Evolutionary conservation across 2,329 filamentous ascomycete species (phyloP), one percentile per base, ranked within the genome.

Genomic region (Rhynchosporium secalis): DNA sequence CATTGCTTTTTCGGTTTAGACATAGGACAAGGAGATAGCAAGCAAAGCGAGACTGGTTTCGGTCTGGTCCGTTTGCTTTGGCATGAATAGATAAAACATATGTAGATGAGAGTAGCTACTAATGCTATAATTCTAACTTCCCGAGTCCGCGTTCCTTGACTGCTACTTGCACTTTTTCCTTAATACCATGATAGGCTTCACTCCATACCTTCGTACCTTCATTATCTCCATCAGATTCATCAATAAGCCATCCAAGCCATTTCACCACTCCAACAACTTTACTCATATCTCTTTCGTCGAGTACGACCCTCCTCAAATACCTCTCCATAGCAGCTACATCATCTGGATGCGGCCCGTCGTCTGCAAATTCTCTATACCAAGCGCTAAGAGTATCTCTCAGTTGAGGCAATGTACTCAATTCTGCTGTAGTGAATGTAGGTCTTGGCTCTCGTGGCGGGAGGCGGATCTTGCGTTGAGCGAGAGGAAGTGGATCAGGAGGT

Each of bases 301-400:
- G 64, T 0, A 96, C 82, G 0, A 98, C 91, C 31, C 82, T 83
- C 4, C 74, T 79, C 36, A 98, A 75, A 74, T 96, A 98, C 70
- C 80, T 83, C 59, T 82, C 84, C 64, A 98, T 79, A 43, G 93
- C 86, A 46, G 81, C 82, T 0, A 94, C 87, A 75, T 99, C 95
- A 62, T 90, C 86, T 0, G 77, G 76, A 75, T 95, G 92, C 1
- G 95, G 95, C 0, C 90, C 92, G 3, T 93, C 88, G 4, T 80
- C 80, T 41, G 75, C 78, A 64, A 94, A 96, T 64, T 88, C 86
- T 2, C 78, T 73, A 66, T 92, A 83, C 95, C 95, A 99, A 3
- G 85, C 85, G 60, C 80, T 83, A 13, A 97, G 78, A 72, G 92
- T 91, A 43, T 85, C 81, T 49, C 92, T 84, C 59, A 98, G 79